Conservation (phyloP, 768 basidiomycete genomes). For the Trametes cingulata region DNA sequence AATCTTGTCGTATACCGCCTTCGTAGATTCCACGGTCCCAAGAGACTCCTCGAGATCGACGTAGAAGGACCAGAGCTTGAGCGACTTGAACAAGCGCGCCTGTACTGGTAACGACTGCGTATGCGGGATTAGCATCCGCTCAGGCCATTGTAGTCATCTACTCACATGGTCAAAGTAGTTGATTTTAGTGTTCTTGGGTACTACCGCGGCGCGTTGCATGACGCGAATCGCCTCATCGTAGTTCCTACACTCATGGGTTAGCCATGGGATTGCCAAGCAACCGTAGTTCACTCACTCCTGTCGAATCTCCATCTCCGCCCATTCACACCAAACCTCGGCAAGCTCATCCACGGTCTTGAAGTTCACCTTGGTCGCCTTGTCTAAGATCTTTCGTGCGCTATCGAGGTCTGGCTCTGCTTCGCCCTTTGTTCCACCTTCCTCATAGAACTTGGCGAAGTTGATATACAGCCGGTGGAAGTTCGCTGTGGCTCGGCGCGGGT, state of each 20-base stretch:
- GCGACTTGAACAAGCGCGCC: constrained; percentile 90
- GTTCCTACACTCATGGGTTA: constrained; percentile 57
- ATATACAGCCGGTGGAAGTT: constrained; percentile 89
- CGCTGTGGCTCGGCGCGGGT: constrained; percentile 86
- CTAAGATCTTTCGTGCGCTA: constrained; percentile 88
- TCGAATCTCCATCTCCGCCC: constrained; percentile 97
- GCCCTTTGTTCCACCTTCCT: constrained; percentile 85
- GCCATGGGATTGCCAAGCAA: constrained; percentile 1
- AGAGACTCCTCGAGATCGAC: constrained; percentile 97
- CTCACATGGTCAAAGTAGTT: constrained; percentile 94
- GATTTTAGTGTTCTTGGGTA: constrained; percentile 87
- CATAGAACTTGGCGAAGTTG: constrained; percentile 97
- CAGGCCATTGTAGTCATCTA: neutral
- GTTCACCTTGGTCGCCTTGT: constrained; percentile 88
- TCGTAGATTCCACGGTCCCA: constrained; percentile 88
- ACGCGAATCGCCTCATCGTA: constrained; percentile 94
- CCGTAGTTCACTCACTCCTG: constrained; percentile 69
- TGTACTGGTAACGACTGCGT: constrained; percentile 79
- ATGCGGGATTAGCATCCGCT: constrained; percentile 18
- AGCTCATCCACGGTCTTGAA: constrained; percentile 97
- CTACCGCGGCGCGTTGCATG: constrained; percentile 93
- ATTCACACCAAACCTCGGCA: constrained; percentile 99
- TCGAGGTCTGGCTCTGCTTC: constrained; percentile 80
- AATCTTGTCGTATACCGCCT: constrained; percentile 94
- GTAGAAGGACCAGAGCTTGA: constrained; percentile 99